Conservation (phyloP, 768 basidiomycete species). For the Mycena indigotica region DNA sequence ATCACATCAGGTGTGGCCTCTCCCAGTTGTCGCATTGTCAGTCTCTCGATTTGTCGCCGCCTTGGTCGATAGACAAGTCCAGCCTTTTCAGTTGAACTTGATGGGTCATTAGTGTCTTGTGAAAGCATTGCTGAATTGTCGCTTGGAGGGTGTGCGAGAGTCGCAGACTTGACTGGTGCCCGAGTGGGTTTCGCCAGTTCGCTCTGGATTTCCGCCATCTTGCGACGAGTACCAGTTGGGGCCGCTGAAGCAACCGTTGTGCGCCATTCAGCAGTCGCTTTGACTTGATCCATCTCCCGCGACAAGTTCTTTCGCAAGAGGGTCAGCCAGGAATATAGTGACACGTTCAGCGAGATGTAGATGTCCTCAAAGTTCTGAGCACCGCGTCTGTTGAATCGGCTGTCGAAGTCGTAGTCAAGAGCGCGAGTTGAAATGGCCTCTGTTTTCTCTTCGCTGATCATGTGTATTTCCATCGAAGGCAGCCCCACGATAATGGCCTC, state of each 20-base stretch:
- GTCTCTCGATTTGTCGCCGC: constrained; percentile 70
- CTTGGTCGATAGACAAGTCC: constrained; percentile 36
- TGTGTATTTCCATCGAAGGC: constrained; percentile 80
- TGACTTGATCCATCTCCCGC: constrained; percentile 76
- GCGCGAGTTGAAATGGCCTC: constrained; percentile 38
- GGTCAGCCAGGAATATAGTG: constrained; percentile 81
- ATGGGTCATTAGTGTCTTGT: neutral
- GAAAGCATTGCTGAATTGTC: neutral
- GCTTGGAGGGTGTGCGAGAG: constrained; percentile 7
- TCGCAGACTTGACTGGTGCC: constrained; percentile 14
- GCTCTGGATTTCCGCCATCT: constrained; percentile 37
- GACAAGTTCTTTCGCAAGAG: constrained; percentile 73
- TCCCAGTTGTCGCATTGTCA: constrained; percentile 83
- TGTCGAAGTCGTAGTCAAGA: constrained; percentile 73
- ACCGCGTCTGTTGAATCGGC: constrained; percentile 60
- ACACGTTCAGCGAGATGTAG: constrained; percentile 83
- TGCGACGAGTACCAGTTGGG: constrained; percentile 37
- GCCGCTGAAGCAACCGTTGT: constrained; percentile 36
- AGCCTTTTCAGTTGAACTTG: neutral
- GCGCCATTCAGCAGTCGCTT: constrained; percentile 57
- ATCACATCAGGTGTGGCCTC: constrained; percentile 88
- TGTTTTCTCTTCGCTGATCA: constrained; percentile 67
- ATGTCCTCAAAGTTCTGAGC: constrained; percentile 70
- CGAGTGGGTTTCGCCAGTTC: constrained; percentile 25
- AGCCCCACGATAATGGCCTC: constrained; percentile 80